Evolutionary conservation across 768 basidiomycete species (phyloP).

Genomic region (Lactifluus echinatus): DNA sequence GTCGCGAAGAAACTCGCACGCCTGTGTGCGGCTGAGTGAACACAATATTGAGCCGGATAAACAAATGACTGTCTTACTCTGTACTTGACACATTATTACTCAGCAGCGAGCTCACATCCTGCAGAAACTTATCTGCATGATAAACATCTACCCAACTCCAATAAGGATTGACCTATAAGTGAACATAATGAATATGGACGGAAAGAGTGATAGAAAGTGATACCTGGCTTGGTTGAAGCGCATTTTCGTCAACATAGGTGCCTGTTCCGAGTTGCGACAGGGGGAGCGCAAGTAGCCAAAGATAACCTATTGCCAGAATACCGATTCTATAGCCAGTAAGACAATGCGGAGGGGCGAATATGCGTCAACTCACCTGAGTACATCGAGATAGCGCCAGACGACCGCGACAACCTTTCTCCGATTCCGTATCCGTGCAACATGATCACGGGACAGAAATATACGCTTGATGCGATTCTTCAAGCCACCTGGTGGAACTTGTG

Average conservation of each 20-base stretch:
- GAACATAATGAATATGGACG: not conserved
- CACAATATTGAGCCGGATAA: not conserved
- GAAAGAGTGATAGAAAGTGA: constrained; percentile 14
- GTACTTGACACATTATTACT: constrained; percentile 56
- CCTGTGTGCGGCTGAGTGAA: constrained; percentile 35
- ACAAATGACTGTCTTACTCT: constrained; percentile 46
- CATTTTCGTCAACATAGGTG: constrained; percentile 93
- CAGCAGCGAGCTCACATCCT: constrained; percentile 52
- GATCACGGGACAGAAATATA: not conserved
- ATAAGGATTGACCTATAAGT: constrained; percentile 71
- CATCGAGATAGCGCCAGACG: constrained; percentile 3
- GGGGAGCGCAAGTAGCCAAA: constrained; percentile 83
- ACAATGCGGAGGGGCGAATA: not conserved
- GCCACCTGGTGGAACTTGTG: not conserved
- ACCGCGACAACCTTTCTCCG: constrained; percentile 5
- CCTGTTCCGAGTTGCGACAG: constrained; percentile 49
- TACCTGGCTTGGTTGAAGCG: constrained; percentile 88
- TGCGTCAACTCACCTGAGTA: constrained; percentile 16
- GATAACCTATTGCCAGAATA: constrained; percentile 57
- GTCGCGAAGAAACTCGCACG: constrained; percentile 50
- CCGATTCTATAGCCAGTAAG: constrained; percentile 33
- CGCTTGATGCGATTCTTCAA: constrained; percentile 1
- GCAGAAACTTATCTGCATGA: constrained; percentile 73
- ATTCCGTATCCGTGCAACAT: constrained; percentile 7
- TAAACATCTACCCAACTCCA: constrained; percentile 92